Conservation (phyloP, 2,329 filamentous ascomycete species). For the Pyrenochaeta sp. region DNA sequence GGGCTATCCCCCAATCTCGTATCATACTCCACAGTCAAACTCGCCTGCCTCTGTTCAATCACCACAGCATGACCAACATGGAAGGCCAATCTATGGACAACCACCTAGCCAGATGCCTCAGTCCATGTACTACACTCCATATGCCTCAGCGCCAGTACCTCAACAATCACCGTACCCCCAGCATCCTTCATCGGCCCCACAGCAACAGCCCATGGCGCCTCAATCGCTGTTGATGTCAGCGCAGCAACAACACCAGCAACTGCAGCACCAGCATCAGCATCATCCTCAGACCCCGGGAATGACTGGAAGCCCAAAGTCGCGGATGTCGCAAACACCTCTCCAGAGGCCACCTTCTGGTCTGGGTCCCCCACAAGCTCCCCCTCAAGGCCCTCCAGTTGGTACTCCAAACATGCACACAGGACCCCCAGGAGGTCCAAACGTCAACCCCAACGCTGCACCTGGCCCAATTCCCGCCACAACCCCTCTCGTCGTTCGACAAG, state of each 20-base stretch:
- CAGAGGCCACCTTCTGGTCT: constrained; percentile 64
- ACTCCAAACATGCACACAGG: constrained; percentile 51
- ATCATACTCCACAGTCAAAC: constrained; percentile 94
- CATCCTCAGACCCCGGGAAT: constrained; percentile 64
- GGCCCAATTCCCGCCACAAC: constrained; percentile 97
- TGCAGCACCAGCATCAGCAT: constrained; percentile 52
- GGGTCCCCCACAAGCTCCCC: constrained; percentile 49
- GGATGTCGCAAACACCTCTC: constrained; percentile 58
- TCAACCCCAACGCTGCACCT: constrained; percentile 90
- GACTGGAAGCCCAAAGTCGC: constrained; percentile 64
- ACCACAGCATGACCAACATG: constrained; percentile 88
- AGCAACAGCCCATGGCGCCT: constrained; percentile 60
- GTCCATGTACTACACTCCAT: constrained; percentile 77
- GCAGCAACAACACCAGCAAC: constrained; percentile 54
- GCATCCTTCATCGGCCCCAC: constrained; percentile 63
- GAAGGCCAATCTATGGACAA: constrained; percentile 81
- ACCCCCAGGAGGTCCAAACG: constrained; percentile 55
- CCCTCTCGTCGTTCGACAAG: constrained; percentile 90
- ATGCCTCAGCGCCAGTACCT: constrained; percentile 56
- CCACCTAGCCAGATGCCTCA: constrained; percentile 79
- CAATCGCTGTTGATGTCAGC: constrained; percentile 62
- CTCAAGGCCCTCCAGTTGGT: constrained; percentile 50
- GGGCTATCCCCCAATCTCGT: constrained; percentile 80
- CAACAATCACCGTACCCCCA: constrained; percentile 65
- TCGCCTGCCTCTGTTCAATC: constrained; percentile 94